Evolutionary conservation across 1,139 yeast species (phyloP), one percentile per base, ranked within the genome.

Genomic region (Saccharomycopsis phalli): DNA sequence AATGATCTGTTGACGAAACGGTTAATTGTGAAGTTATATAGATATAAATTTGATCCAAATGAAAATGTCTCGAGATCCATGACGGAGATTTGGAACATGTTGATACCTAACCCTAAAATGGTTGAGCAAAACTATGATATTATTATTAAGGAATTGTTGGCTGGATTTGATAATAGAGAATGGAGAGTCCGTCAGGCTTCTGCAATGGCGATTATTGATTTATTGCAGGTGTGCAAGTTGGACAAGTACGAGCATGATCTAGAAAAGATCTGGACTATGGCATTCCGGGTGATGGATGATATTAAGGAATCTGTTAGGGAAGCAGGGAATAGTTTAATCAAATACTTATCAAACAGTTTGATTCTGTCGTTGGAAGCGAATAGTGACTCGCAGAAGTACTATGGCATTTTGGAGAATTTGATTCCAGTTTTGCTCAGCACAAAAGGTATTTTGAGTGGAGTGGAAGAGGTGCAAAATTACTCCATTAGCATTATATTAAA

Each of bases 101-200:
- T 91, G 49, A 71, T 88, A 23, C 61, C 65, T 4, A 83, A 87
- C 53, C 59, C 77, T 0, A 65, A 66, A 26, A 69, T 80, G 0
- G 63, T 87, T 6, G 58, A 63, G 5, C 63, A 61, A 3, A 71
- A 81, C 53, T 76, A 78, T 52, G 68, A 66, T 10, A 60, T 60
- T 2, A 86, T 91, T 40, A 56, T 83, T 41, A 59, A 66, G 4
- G 96, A 86, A 51, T 61, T 87, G 4, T 57, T 87, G 39, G 58
- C 57, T 5, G 74, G 87, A 17, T 80, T 87, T 81, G 81, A 86
- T 1, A 76, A 76, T 48, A 74, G 80, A 46, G 96, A 91, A 58
- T 91, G 97, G 97, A 70, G 97, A 52, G 86, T 81, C 0, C 72
- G 98, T 51, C 94, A 91, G 56, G 95, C 96, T 0, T 78, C 94